Evolutionary conservation across 257 asterid genomes (phyloP).

Genomic region (Eucommia ulmoides): DNA sequence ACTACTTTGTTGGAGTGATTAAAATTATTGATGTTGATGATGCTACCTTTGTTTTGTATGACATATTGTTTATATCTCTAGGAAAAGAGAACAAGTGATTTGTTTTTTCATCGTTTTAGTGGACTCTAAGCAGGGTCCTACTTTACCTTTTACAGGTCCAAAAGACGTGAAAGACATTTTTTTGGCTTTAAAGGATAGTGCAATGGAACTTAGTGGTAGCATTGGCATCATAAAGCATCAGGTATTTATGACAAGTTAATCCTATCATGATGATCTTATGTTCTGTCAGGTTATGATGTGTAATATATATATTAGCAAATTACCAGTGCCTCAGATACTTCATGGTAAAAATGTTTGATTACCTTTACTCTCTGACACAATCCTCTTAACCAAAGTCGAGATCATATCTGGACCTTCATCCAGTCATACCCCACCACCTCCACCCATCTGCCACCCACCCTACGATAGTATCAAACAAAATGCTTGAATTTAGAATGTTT

Average conservation of each 20-base stretch:
- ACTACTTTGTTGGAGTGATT: background rate
- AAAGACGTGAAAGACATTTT: conserved; percentile 75
- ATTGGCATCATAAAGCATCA: conserved; percentile 49
- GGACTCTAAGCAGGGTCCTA: too few relatives aligned
- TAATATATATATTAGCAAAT: background rate
- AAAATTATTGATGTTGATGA: background rate
- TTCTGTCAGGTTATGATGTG: background rate
- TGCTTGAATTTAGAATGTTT: too few relatives aligned
- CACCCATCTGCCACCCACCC: too few relatives aligned
- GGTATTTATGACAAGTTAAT: too few relatives aligned
- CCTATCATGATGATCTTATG: conserved; percentile 3
- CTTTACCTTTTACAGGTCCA: conserved; percentile 52
- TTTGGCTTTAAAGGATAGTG: conserved; percentile 52
- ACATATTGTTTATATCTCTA: background rate
- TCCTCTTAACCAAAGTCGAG: too few relatives aligned
- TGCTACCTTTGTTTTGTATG: background rate
- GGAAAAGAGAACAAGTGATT: background rate
- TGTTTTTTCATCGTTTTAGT: too few relatives aligned
- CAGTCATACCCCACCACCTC: too few relatives aligned
- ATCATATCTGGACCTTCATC: too few relatives aligned
- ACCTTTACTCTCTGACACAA: too few relatives aligned
- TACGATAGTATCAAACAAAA: too few relatives aligned
- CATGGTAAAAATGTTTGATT: too few relatives aligned
- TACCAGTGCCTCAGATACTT: too few relatives aligned
- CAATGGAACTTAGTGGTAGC: conserved; percentile 37